Base-by-base conservation (phyloP, 192 early-diverging fungal genomes). In the Physocladia obscura region DNA sequence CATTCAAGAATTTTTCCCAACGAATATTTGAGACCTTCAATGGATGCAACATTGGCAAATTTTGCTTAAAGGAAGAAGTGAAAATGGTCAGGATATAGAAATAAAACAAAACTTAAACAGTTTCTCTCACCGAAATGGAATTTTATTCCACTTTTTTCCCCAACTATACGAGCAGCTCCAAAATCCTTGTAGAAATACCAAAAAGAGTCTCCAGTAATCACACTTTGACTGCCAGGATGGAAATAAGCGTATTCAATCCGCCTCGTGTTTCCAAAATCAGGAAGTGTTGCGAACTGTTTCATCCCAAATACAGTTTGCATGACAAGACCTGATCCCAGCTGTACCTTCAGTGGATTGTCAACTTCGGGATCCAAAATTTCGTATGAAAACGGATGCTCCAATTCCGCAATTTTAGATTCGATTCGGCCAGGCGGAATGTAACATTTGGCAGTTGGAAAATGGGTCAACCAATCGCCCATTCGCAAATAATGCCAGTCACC, bases 401-500 rank as follows among this genome's bases (percentile, higher is more conserved):
- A 29, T 0, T 55, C 54, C 26, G 57, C 30, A 37, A 60, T 37
- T 35, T 60, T 60, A 13, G 11, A 2, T 26, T 60, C 17, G 19
- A 60, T 36, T 2, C 57, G 1, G 15, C 57, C 57, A 19, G 57
- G 30, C 11, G 57, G 57, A 39, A 60, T 17, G 15, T 37, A 60
- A 13, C 22, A n/a, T 35, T 60, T 60, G 11, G 57, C 57, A 11
- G 29, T 1, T 4, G 57, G 57, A 37, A 60, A 60, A 36, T 60
- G 57, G 32, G 27, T 13, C 19, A 60, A 35, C 57, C 57, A 60
- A 11, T 60, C 57, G 17, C 35, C 35, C 31, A 60, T 60, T 2
- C 36, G 57, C 57, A 60, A 21, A 19, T 60, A 60, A 36, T 60
- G 57, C 31, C 26, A 60, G 26, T 60, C 57, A 35, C 57, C 57